phyloP scores from a whole-genome alignment of 352 stramenopile genomes.

The Aphanomyces euteiches region DNA sequence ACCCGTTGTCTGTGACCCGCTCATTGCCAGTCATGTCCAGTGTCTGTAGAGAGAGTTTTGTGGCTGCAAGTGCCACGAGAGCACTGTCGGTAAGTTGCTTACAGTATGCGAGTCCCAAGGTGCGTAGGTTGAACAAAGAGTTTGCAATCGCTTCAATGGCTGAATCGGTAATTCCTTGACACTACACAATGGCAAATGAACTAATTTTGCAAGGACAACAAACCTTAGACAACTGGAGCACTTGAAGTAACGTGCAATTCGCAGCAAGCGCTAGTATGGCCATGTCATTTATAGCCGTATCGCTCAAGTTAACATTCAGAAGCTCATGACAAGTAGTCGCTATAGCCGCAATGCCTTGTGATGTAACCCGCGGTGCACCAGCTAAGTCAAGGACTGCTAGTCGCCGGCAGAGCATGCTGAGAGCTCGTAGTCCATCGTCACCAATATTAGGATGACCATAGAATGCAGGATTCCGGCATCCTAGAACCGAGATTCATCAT shows the following conservation, averaged over 20 bases:
- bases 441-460: slow-evolving; percentile 24
- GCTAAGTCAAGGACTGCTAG: slow-evolving; percentile 46
- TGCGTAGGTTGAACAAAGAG: slow-evolving; percentile 41
- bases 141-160: slow-evolving; percentile 49
- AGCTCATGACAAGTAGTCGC: slow-evolving; percentile 27
- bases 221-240: slow-evolving; percentile 61
- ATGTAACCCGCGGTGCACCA: slow-evolving; percentile 48
- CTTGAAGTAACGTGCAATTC: slow-evolving; percentile 43
- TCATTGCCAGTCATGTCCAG: slow-evolving; percentile 61
- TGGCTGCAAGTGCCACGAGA: slow-evolving; percentile 43
- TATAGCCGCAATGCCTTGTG: slow-evolving; percentile 39
- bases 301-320: slow-evolving; percentile 43
- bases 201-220: not conserved
- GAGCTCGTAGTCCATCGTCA: slow-evolving; percentile 44
- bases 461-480: slow-evolving; percentile 19
- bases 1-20: slow-evolving; percentile 51
- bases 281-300: slow-evolving; percentile 57
- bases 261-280: slow-evolving; percentile 54
- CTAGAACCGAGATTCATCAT: not conserved
- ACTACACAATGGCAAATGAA: slow-evolving; percentile 34
- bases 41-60: slow-evolving; percentile 41
- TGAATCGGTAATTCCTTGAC: slow-evolving; percentile 46
- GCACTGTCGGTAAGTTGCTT: slow-evolving; percentile 48
- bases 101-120: slow-evolving; percentile 42
- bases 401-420: slow-evolving; percentile 53